Evolutionary conservation across 2,329 filamentous ascomycete genomes (phyloP).

Genomic region (Curvularia hawaiiensis): DNA sequence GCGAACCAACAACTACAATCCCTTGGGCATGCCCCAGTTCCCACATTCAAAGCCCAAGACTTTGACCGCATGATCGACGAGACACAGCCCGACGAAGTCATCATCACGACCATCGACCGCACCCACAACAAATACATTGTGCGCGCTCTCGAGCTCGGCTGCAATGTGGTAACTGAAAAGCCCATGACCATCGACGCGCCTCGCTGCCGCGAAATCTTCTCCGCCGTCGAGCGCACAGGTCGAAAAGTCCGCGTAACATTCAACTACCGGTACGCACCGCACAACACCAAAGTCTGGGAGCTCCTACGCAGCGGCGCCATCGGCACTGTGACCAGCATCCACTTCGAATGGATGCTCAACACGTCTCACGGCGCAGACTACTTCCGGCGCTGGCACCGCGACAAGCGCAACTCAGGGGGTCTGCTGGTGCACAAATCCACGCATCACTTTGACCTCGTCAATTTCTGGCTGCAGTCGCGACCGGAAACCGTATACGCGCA

Average conservation of each 20-base stretch:
- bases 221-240: conserved; percentile 58
- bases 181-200: conserved; percentile 67
- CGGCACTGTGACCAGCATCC: conserved; percentile 61
- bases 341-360: conserved; percentile 69
- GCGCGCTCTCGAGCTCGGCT: conserved; percentile 63
- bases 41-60: conserved; percentile 59
- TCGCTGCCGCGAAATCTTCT: conserved; percentile 61
- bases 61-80: conserved; percentile 65
- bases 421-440: conserved; percentile 67
- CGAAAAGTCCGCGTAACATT: conserved; percentile 63
- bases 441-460: conserved; percentile 68
- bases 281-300: conserved; percentile 65
- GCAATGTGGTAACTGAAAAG: conserved; percentile 67
- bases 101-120: conserved; percentile 67
- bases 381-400: conserved; percentile 67
- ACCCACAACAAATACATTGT: conserved; percentile 67
- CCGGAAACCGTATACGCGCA: conserved; percentile 63
- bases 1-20: conserved; percentile 57
- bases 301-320: conserved; percentile 61
- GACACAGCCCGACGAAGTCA: conserved; percentile 64
- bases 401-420: conserved; percentile 64
- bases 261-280: conserved; percentile 70
- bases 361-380: conserved; percentile 67
- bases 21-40: conserved; percentile 56
- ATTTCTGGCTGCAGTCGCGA: conserved; percentile 64